These are phyloP conservation scores for Leptographium flavum DNA, from an alignment of 2,329 filamentous ascomycete genomes.

Conservation along the genomic window DNA sequence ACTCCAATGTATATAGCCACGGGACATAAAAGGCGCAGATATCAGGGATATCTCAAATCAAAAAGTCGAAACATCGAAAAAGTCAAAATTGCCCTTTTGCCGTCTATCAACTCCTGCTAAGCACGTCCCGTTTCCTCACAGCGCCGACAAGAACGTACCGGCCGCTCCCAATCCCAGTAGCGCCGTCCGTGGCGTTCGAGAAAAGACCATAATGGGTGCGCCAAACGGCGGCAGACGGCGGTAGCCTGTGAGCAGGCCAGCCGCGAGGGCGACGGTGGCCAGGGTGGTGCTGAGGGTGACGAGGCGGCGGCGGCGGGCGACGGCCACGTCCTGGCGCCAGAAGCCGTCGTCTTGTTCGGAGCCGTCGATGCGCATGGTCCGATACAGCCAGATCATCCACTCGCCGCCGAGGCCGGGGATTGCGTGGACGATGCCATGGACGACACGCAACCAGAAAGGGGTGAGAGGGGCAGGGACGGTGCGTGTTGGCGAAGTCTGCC, in stretches of 20 bases:
- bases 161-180: neutral
- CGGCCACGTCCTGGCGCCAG: neutral
- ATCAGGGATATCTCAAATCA: neutral
- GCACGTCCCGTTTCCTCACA: neutral
- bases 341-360: slow-evolving; percentile 1
- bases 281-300: slow-evolving; percentile 20
- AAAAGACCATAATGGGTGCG: slow-evolving; percentile 28
- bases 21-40: neutral
- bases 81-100: neutral
- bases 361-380: slow-evolving; percentile 11
- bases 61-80: neutral
- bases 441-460: slow-evolving; percentile 14
- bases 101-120: neutral
- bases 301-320: slow-evolving; percentile 14
- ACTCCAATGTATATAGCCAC: neutral
- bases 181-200: slow-evolving; percentile 14
- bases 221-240: slow-evolving; percentile 30
- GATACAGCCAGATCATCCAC: slow-evolving; percentile 19
- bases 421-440: slow-evolving; percentile 19
- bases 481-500: neutral
- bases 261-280: slow-evolving; percentile 22
- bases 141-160: neutral
- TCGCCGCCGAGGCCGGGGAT: slow-evolving; percentile 17
- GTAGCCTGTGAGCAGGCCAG: slow-evolving; percentile 24
- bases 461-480: neutral